Percentiles rank a stretch among this genome's conserved stretches.
Conservation (phyloP, 1,139 yeast genomes). For the Lodderomyces metapsilosis region DNA sequence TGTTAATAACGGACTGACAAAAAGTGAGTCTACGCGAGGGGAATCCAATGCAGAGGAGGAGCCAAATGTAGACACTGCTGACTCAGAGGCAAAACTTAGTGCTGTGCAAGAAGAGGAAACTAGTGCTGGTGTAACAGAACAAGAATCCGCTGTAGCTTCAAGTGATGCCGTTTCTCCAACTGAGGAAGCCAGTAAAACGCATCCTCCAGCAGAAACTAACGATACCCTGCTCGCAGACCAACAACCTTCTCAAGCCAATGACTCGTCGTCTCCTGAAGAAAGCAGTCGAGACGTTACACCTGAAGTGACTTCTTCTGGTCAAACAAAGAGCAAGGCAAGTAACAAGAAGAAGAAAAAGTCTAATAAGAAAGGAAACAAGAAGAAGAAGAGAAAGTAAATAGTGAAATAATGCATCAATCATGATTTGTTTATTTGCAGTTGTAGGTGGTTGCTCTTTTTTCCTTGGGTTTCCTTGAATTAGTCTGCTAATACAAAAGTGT, state of each 20-base stretch:
- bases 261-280: conserved; percentile 5
- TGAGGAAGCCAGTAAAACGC: too few relatives aligned
- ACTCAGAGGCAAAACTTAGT: conserved; percentile 3
- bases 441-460: too few relatives aligned
- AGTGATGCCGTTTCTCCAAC: too few relatives aligned
- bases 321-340: neutral
- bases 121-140: too few relatives aligned
- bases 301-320: neutral
- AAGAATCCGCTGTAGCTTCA: too few relatives aligned
- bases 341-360: conserved; percentile 16
- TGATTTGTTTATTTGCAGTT: too few relatives aligned
- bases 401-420: neutral
- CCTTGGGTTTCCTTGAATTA: too few relatives aligned
- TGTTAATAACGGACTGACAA: neutral
- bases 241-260: conserved; percentile 2
- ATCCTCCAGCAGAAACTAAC: too few relatives aligned
- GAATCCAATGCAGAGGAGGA: neutral
- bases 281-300: conserved; percentile 7
- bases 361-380: conserved; percentile 15
- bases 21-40: neutral
- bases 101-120: too few relatives aligned
- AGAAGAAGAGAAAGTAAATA: conserved; percentile 19
- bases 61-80: neutral
- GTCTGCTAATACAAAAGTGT: too few relatives aligned
- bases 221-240: too few relatives aligned